A percentile compares a stretch with the other conserved stretches of the same genome.
Conservation (phyloP, 2,329 filamentous ascomycete species). For the Allantophomopsis cytisporea region DNA sequence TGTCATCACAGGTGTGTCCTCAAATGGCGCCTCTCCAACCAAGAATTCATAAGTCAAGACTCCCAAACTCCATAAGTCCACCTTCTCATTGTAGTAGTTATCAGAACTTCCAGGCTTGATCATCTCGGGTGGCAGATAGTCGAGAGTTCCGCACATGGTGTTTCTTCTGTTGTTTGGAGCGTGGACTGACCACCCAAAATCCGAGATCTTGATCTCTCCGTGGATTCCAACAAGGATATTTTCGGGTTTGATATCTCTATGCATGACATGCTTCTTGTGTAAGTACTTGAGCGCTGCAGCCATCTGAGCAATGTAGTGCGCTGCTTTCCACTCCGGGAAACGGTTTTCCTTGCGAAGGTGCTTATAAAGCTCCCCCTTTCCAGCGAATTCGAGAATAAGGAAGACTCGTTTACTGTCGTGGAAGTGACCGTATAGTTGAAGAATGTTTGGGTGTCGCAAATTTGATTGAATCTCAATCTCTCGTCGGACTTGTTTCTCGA, state of each 20-base stretch:
- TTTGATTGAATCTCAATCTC: slow-evolving; percentile 68
- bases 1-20: slow-evolving; percentile 91
- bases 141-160: slow-evolving; percentile 93
- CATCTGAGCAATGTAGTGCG: slow-evolving; percentile 65
- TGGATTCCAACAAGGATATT: slow-evolving; percentile 95
- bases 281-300: slow-evolving; percentile 78
- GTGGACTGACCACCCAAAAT: slow-evolving; percentile 98
- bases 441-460: slow-evolving; percentile 57
- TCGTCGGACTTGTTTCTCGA: slow-evolving; percentile 60
- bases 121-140: slow-evolving; percentile 98
- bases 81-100: slow-evolving; percentile 89
- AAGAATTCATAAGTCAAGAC: slow-evolving; percentile 95
- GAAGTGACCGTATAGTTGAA: slow-evolving; percentile 59
- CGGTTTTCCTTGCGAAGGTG: slow-evolving; percentile 53
- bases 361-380: slow-evolving; percentile 61
- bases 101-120: slow-evolving; percentile 67
- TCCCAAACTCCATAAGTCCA: slow-evolving; percentile 91
- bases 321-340: slow-evolving; percentile 60
- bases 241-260: slow-evolving; percentile 94
- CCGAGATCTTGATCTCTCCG: slow-evolving; percentile 95
- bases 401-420: slow-evolving; percentile 63
- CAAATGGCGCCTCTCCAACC: slow-evolving; percentile 91
- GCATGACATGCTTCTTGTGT: slow-evolving; percentile 95
- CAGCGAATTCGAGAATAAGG: slow-evolving; percentile 60
- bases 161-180: slow-evolving; percentile 87